Evolutionary conservation across 2,329 filamentous ascomycete genomes (phyloP).

Genomic region (Arthrobotrys pseudoclavata): DNA sequence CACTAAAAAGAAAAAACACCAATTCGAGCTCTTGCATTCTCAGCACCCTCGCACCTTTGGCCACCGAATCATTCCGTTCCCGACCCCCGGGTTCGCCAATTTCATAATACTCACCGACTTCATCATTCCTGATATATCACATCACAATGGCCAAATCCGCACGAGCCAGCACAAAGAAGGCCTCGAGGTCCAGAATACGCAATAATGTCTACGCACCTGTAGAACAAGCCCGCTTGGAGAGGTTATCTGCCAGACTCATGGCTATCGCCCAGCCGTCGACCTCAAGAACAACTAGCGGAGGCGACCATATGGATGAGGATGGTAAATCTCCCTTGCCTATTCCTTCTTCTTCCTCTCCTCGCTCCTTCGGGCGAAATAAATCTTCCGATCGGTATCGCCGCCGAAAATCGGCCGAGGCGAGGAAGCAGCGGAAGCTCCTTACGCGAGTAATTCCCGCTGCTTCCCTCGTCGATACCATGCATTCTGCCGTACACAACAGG

Average conservation of each 20-base stretch:
- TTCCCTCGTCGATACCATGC: conserved; percentile 35
- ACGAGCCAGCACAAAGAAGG: conserved; percentile 58
- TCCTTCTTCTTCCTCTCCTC: conserved; percentile 2
- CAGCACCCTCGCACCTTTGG: background rate
- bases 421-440: conserved; percentile 40
- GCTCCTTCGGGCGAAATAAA: conserved; percentile 18
- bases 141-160: conserved; percentile 59
- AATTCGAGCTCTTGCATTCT: conserved; percentile 19
- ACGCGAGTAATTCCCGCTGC: conserved; percentile 40
- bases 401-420: conserved; percentile 34
- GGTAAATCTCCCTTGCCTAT: conserved; percentile 58
- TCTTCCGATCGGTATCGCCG: conserved; percentile 41
- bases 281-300: conserved; percentile 42
- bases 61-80: background rate
- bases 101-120: background rate
- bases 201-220: conserved; percentile 59
- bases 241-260: conserved; percentile 56
- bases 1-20: background rate
- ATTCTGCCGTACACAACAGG: conserved; percentile 44
- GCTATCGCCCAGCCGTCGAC: conserved; percentile 53
- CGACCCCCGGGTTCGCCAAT: conserved; percentile 26
- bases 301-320: conserved; percentile 60
- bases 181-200: conserved; percentile 55
- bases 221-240: conserved; percentile 58
- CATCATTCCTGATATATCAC: conserved; percentile 22